Evolutionary conservation across 306 rosid species (phyloP).

Genomic region (Sesbania bispinosa): DNA sequence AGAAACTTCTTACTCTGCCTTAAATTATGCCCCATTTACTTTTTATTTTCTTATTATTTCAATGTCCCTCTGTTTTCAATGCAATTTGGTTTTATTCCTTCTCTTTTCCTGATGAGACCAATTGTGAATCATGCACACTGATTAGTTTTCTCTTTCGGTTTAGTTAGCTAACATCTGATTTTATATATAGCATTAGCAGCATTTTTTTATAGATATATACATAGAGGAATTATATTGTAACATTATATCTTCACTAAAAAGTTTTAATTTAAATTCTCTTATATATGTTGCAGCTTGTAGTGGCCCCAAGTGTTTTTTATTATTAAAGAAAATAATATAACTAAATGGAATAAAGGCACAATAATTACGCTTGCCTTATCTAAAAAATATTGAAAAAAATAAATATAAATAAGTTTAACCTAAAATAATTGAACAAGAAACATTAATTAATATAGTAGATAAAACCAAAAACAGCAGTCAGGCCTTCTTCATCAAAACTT

Average conservation of each 20-base stretch:
- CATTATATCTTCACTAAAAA: too few relatives aligned
- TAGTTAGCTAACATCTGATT: neutral
- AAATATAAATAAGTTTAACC: neutral
- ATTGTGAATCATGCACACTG: neutral
- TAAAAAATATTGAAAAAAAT: neutral
- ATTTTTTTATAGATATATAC: neutral
- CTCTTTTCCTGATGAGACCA: neutral
- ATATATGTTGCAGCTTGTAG: neutral
- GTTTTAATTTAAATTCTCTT: neutral
- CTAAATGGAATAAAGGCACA: neutral
- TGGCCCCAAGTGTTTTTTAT: too few relatives aligned
- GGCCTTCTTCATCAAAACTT: neutral
- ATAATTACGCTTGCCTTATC: neutral
- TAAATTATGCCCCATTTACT: neutral
- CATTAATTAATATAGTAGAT: neutral
- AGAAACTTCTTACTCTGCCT: constrained; percentile 25
- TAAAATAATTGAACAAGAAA: neutral
- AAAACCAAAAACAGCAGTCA: neutral
- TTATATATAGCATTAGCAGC: neutral
- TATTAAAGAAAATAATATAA: too few relatives aligned
- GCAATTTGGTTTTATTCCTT: neutral
- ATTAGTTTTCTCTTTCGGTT: neutral
- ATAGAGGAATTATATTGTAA: too few relatives aligned
- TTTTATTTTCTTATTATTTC: neutral
- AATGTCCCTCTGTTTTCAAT: neutral